Percentiles rank a stretch among this genome's conserved stretches.
These are phyloP conservation scores for Podaxis carcinomalis DNA, from an alignment of 768 basidiomycete species.

Conservation along the genomic window DNA sequence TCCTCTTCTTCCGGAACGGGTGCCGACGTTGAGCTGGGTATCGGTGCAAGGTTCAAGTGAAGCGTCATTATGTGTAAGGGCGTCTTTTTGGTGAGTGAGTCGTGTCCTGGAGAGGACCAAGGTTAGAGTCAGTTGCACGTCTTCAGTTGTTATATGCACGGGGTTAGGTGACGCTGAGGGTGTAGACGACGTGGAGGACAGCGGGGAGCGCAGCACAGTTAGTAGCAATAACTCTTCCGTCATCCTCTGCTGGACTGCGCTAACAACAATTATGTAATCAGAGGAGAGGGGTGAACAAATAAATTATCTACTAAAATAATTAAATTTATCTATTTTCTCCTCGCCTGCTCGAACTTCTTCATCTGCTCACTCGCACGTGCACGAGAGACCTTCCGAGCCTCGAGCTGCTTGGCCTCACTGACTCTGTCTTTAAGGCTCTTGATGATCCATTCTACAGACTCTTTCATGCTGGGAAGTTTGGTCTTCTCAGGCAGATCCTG, in stretches of 20 bases:
- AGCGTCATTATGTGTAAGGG: background rate
- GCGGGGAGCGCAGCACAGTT: background rate
- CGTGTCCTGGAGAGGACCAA: background rate
- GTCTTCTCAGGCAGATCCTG: constrained; percentile 27
- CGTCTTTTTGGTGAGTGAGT: background rate
- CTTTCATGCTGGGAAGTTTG: constrained; percentile 6
- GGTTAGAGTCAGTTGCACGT: background rate
- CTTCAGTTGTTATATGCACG: background rate
- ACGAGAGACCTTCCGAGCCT: background rate
- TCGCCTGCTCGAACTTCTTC: constrained; percentile 5
- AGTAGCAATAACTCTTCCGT: background rate
- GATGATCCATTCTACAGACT: background rate
- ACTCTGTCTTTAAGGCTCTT: background rate
- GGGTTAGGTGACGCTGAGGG: background rate
- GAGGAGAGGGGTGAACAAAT: background rate
- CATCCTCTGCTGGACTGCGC: background rate
- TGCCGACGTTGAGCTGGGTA: constrained; percentile 24
- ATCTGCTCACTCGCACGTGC: constrained; percentile 4
- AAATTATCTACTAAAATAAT: background rate
- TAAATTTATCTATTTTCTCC: constrained; percentile 3
- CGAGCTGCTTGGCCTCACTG: background rate
- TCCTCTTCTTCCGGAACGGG: constrained; percentile 73
- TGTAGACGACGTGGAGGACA: background rate
- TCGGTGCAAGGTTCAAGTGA: constrained; percentile 1
- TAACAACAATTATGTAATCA: background rate